Percentiles rank a stretch among this genome's conserved stretches.
Conservation (phyloP, 1,139 yeast genomes). For the Kodamaea ohmeri region DNA sequence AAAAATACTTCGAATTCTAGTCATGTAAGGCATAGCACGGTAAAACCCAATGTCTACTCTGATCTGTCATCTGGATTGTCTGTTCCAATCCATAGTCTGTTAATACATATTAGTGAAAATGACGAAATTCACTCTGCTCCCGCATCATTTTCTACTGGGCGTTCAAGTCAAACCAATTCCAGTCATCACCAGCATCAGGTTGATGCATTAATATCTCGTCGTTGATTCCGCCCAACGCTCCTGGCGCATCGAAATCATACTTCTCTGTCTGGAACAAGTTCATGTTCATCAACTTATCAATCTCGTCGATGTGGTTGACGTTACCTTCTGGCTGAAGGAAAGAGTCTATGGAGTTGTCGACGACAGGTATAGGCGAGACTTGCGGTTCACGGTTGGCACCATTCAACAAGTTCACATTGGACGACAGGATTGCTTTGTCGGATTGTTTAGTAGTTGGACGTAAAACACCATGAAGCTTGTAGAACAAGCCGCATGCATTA, state of each 20-base stretch:
- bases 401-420: constrained; percentile 21
- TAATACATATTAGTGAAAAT: too few relatives aligned
- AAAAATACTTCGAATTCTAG: too few relatives aligned
- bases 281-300: constrained; percentile 41
- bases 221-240: constrained; percentile 15
- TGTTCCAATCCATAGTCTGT: too few relatives aligned
- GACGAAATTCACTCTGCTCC: too few relatives aligned
- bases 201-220: constrained; percentile 17
- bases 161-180: constrained; percentile 21
- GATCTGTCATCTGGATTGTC: too few relatives aligned
- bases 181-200: constrained; percentile 11
- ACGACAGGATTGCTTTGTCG: constrained; percentile 11
- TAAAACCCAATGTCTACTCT: too few relatives aligned
- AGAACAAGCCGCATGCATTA: constrained; percentile 49
- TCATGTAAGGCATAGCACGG: too few relatives aligned
- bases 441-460: constrained; percentile 33
- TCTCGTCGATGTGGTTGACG: constrained; percentile 31
- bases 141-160: constrained; percentile 6
- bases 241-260: constrained; percentile 12
- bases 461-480: constrained; percentile 45
- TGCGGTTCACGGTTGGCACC: constrained; percentile 13
- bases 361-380: neutral
- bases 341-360: constrained; percentile 1
- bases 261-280: constrained; percentile 38
- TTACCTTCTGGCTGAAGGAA: constrained; percentile 7